Evolutionary conservation across 2,329 filamentous ascomycete species (phyloP).

Genomic region (Rhinocladiella similis): DNA sequence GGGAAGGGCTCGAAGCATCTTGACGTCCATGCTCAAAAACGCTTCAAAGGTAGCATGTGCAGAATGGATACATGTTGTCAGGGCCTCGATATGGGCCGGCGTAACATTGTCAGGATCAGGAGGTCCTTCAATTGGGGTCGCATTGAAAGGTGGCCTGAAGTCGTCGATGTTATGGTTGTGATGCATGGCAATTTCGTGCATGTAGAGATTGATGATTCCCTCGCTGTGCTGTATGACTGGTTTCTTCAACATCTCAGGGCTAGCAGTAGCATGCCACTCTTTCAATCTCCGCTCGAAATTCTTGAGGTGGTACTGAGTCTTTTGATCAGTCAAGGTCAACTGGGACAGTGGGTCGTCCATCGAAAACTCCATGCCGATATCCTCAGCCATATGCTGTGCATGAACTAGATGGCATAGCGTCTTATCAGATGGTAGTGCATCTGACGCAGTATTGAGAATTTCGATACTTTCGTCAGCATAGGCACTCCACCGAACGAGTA

Average conservation of each 20-base stretch:
- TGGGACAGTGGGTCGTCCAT: conserved; percentile 63
- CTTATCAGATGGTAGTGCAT: conserved; percentile 58
- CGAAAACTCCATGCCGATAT: conserved; percentile 65
- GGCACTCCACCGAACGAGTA: conserved; percentile 60
- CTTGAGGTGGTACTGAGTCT: conserved; percentile 64
- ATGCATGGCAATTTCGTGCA: conserved; percentile 74
- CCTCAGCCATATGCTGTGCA: conserved; percentile 65
- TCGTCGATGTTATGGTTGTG: conserved; percentile 60
- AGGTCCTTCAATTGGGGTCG: conserved; percentile 30
- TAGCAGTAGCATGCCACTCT: conserved; percentile 58
- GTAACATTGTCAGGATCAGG: conserved; percentile 42
- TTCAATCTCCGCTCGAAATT: conserved; percentile 66
- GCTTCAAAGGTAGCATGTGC: conserved; percentile 67
- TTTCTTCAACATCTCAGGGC: conserved; percentile 49
- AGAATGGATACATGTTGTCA: conserved; percentile 66
- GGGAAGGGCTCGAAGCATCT: conserved; percentile 63
- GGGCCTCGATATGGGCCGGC: conserved; percentile 64
- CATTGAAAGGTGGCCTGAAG: conserved; percentile 45
- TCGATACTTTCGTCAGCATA: conserved; percentile 65
- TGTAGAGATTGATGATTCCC: conserved; percentile 67
- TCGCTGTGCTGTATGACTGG: conserved; percentile 66
- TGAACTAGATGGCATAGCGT: conserved; percentile 59
- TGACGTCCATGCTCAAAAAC: conserved; percentile 62
- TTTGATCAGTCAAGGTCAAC: conserved; percentile 59
- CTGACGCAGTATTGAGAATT: conserved; percentile 56